A percentile compares a stretch with the other conserved stretches of the same genome.
These are phyloP conservation scores for Lobosporangium transversale DNA, from an alignment of 192 early-diverging fungal species.

Conservation along the genomic window DNA sequence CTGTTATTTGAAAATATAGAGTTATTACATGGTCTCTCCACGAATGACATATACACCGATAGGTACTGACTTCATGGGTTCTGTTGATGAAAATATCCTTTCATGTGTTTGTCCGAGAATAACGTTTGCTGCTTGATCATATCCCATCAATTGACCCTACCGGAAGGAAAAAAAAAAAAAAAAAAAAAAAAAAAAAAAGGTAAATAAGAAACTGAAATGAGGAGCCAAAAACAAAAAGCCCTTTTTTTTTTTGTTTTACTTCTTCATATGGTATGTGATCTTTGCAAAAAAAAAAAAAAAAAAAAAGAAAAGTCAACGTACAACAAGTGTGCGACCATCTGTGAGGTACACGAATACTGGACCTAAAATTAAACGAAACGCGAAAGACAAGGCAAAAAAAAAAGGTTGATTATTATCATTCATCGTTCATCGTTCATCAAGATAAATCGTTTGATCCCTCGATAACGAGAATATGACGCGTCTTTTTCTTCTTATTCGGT, in stretches of 20 bases:
- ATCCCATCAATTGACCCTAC: constrained; percentile 42
- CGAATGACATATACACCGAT: constrained; percentile 49
- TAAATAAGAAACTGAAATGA: background rate
- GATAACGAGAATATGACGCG: no score
- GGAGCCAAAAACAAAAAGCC: background rate
- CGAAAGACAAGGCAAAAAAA: background rate
- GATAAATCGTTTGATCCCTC: no score
- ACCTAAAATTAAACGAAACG: constrained; percentile 1
- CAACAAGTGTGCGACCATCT: constrained; percentile 37
- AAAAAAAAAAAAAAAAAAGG: background rate
- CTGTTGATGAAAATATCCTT: constrained; percentile 45
- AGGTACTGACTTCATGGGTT: constrained; percentile 35
- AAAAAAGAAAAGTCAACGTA: constrained; percentile 9
- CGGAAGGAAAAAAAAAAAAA: background rate
- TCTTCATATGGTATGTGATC: no score
- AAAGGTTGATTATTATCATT: background rate
- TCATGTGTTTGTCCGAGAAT: constrained; percentile 44
- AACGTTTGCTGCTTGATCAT: constrained; percentile 44
- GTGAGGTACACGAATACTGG: constrained; percentile 45
- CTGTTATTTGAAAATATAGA: background rate
- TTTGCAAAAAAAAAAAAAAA: background rate
- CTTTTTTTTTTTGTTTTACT: background rate
- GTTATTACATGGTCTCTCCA: constrained; percentile 40
- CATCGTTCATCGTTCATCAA: background rate
- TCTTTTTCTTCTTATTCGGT: no score